Base-by-base conservation (phyloP, 2,329 filamentous ascomycete species). In the Fusarium tanahbumbuense region DNA sequence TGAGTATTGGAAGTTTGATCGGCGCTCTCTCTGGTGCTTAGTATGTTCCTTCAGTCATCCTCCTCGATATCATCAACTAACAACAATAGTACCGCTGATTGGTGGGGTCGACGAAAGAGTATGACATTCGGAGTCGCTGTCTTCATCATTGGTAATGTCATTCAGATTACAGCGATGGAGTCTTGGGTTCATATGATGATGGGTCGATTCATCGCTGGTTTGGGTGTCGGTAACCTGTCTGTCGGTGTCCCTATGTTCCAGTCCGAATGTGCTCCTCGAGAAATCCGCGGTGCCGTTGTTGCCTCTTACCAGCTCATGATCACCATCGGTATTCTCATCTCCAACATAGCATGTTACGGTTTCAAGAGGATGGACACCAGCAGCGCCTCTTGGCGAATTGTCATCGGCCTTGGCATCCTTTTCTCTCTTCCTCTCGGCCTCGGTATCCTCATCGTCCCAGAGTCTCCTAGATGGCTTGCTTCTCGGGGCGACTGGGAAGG, bases 291-390 rank as follows among this genome's bases (percentile, higher is more conserved):
- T 71, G 85, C 87, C 34, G 85, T 91, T 45, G 87, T 91, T n/a
- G 84, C 86, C 7, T 88, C 86, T n/a, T 93, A 92, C 78, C 91
- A 93, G 79, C 86, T 93, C 18, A 89, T 92, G 81, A 91, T 93
- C 77, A 93, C 90, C 1, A 82, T 92, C 28, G 91, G 91, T 34
- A 92, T 93, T 68, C 87, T 88, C 56, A 76, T 85, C 22, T 82
- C 85, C 56, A 86, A 87, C 70, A 79, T 84, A 57, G 82, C 89
- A 73, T 88, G 88, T 77, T 87, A 81, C 56, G 86, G 84, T 45
- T 81, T 85, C 12, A 79, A 82, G 45, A 74, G 73, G 12, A 83
- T 85, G 69, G 60, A 84, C 73, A 80, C 5, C 76, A 76, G 0
- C 77, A 81, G 44, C 20, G 78, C 76, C 0, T 86, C 87, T 2